Base-by-base conservation (phyloP, 495 filamentous ascomycete genomes). In the Penicillium malachiteum region DNA sequence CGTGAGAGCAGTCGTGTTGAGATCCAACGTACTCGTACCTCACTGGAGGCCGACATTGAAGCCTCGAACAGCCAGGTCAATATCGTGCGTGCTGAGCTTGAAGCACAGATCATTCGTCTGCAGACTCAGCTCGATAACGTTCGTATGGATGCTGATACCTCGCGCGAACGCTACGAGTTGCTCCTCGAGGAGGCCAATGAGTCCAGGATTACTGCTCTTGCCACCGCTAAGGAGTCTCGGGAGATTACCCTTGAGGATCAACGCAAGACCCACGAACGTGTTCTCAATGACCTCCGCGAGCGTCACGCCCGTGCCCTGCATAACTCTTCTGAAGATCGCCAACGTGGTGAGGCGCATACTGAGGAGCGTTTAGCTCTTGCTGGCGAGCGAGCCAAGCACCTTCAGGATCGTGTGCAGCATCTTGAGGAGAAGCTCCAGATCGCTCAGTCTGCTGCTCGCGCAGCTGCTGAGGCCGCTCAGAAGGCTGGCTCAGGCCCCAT, bases 371-470 rank as follows among this genome's bases (percentile, higher is more conserved):
- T 96, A 38, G 82, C 78, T 50, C 76, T 97, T 17, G 86, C 91
- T 0, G 83, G 91, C 31, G 86, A 91, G 30, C 94, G 92, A 78
- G 78, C 84, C 3, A 81, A 86, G 55, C 86, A 92, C 67, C 81
- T 92, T 11, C 85, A 91, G 62, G 92, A 96, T 52, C 88, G 87
- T 57, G 81, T 96, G 18, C 67, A 78, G 3, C 87, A 92, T 58
- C 82, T 97, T 1, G 90, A 96, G 70, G 90, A 96, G 70, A 91
- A 89, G 67, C 80, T 98, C 33, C 85, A 95, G 66, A 86, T 97
- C 63, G 87, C 95, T 40, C 91, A 93, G 62, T 85, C 91, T 64
- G 94, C 94, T 52, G 95, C 94, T 16, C 77, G 85, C 57, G 91
- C 93, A 49, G 95, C 94, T 52, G 92, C 84, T 30, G 82, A 88